Evolutionary conservation across 192 early-diverging fungal genomes (phyloP), one percentile per base, ranked within the genome.

Genomic region (Linderina pennispora): DNA sequence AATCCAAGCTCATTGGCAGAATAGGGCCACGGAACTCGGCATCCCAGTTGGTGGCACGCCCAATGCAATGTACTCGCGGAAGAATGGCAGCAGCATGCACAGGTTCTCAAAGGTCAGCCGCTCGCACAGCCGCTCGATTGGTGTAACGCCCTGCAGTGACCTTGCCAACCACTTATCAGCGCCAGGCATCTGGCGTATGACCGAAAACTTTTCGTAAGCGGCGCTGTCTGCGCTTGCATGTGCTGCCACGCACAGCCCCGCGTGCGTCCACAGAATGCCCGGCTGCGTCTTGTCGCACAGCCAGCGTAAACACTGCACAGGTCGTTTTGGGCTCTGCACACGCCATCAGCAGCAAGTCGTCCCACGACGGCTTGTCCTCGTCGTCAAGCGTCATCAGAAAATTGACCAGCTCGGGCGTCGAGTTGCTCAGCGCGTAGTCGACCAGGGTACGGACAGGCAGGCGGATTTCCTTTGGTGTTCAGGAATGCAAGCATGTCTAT

Each of bases 291-390:
- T 65, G 14, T 36, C 28, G n/a, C 9, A 46, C 53, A 4, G 58
- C 36, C 24, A 40, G 40, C 39, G 25, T 31, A 28, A 58, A 65
- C 3, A 65, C 63, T 20, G 53, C 63, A 11, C 46, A 15, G 11
- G 47, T 43, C 9, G 63, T 58, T 7, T 43, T 46, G 1, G 41
- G 47, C 9, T 58, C 51, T 0, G 63, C 54, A 25, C 55, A 57
- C 35, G 63, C 63, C 63, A 65, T 58, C 50, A 65, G 38, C 34
- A 65, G 18, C 36, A 65, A 37, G 23, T 65, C 63, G 33, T 58
- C 50, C 63, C 63, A 65, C 17, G 63, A 50, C 4, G 45, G 46
- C 45, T 14, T 38, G 25, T 50, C 21, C 34, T 16, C 23, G n/a
- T 54, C 31, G 9, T 45, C 44, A 34, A 49, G 45, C 19, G 4